Percentiles rank a stretch among this genome's conserved stretches.
Evolutionary conservation across 129 eudicot species (phyloP).

Genomic region (Erigeron canadensis): DNA sequence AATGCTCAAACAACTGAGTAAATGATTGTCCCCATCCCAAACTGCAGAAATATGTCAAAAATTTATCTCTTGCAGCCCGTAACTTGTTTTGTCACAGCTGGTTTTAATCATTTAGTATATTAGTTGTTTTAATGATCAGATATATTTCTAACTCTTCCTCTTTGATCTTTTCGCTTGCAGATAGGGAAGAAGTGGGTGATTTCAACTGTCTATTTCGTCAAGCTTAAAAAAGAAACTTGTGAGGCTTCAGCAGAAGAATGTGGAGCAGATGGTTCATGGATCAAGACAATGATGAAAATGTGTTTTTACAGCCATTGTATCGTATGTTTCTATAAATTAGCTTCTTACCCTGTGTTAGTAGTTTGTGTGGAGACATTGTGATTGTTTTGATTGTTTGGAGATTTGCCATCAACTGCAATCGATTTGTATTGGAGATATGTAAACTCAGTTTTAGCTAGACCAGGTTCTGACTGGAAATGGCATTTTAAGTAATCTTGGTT

Average conservation of each 20-base stretch:
- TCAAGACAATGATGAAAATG: background rate
- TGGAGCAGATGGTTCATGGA: background rate
- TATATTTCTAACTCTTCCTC: background rate
- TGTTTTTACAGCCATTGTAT: constrained; percentile 14
- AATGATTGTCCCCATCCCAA: too few species aligned
- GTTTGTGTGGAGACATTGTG: constrained; percentile 17
- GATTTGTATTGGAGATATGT: background rate
- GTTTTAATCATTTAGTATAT: too few species aligned
- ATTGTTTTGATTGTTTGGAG: constrained; percentile 15
- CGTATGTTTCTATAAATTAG: constrained; percentile 21
- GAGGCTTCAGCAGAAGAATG: background rate
- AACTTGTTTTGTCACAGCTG: too few species aligned
- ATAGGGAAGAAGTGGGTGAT: constrained; percentile 11
- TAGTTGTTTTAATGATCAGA: background rate
- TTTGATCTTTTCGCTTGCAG: background rate
- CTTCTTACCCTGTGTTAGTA: constrained; percentile 4
- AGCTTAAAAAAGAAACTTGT: background rate
- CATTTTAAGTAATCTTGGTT: constrained; percentile 5
- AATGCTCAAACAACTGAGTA: too few species aligned
- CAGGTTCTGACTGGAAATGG: constrained; percentile 3
- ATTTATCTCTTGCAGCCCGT: too few species aligned
- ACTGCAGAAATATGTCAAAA: too few species aligned
- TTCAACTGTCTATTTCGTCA: background rate
- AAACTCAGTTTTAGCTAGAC: background rate
- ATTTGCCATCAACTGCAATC: background rate